Evolutionary conservation across 2,329 filamentous ascomycete species (phyloP), one percentile per base, ranked within the genome.

Genomic region (Claviceps fusiformis): DNA sequence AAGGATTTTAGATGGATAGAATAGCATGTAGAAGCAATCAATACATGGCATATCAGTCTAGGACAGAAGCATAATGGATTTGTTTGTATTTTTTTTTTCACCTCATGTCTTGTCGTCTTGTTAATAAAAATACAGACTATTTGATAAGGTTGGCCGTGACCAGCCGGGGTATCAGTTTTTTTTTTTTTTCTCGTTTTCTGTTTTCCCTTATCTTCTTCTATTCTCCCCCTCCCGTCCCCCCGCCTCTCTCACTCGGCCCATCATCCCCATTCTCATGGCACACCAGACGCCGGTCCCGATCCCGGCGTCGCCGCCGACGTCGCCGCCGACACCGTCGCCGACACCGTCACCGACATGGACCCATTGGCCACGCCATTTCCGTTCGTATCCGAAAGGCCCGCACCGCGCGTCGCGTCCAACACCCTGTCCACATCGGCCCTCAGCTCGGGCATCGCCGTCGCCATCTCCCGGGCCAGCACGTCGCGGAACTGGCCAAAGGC

Each of bases 401-500:
- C n/a, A 11, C 70, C 70, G 2, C 71, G 72, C 0, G 77, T 80
- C 3, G 70, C 73, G 58, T 70, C 71, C 7, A 82, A 59, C 9
- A 83, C 76, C 43, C 67, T 64, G 10, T 70, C 70, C 15, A 81
- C 75, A 58, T 84, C 80, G 2, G 70, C 73, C 37, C 69, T 63
- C 60, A 83, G 64, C 75, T 84, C 82, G 7, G 81, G 81, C 74
- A 83, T 75, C 19, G 79, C 79, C 44, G 67, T 67, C 44, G 70
- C 70, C 67, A 84, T 79, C 66, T 83, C 75, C 54, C 72, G 72
- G 13, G 82, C 83, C 2, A 87, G 71, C 29, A 81, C 73, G 68
- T 86, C 81, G 54, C 82, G 71, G 65, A 87, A 85, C 35, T 68
- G 62, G 11, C 66, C 73, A 64, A 86, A 87, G 41, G 82, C 83